Percentiles rank a stretch among this genome's conserved stretches.
phyloP scores from a whole-genome alignment of 2,329 filamentous ascomycete species.

The Hymenoscyphus linearis region DNA sequence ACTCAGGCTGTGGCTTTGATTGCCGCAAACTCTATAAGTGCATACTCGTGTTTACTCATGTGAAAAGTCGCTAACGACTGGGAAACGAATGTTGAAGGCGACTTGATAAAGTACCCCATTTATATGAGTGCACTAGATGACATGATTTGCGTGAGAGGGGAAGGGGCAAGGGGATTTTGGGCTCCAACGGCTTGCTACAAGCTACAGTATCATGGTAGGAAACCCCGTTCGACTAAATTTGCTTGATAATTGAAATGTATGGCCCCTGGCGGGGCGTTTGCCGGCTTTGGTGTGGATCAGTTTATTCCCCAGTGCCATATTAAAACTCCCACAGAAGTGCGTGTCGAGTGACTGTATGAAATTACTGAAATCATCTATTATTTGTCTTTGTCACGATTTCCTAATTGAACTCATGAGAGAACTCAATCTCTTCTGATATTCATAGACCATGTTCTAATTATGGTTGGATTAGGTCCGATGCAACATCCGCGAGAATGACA shows the following conservation, averaged over 20 bases:
- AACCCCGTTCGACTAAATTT: neutral
- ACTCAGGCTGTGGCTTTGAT: neutral
- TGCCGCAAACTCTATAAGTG: neutral
- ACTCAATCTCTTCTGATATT: neutral
- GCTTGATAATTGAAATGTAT: too few relatives aligned
- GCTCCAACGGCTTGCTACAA: neutral
- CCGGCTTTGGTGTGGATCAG: neutral
- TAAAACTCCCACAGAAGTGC: neutral
- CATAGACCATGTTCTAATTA: neutral
- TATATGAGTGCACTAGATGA: neutral
- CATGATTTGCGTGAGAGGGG: neutral
- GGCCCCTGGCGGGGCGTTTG: too few relatives aligned
- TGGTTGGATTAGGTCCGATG: neutral
- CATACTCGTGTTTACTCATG: neutral
- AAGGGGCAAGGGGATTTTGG: neutral
- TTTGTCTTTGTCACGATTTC: neutral
- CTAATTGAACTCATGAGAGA: neutral
- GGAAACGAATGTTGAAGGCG: neutral
- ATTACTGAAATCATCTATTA: neutral
- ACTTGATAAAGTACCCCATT: neutral
- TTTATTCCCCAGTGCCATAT: neutral
- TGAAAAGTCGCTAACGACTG: neutral
- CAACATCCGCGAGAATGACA: neutral
- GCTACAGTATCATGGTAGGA: neutral
- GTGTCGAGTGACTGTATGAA: neutral